These are phyloP conservation scores for Aspergillus incahuasiensis DNA, from an alignment of 495 filamentous ascomycete species.

Conservation along the genomic window DNA sequence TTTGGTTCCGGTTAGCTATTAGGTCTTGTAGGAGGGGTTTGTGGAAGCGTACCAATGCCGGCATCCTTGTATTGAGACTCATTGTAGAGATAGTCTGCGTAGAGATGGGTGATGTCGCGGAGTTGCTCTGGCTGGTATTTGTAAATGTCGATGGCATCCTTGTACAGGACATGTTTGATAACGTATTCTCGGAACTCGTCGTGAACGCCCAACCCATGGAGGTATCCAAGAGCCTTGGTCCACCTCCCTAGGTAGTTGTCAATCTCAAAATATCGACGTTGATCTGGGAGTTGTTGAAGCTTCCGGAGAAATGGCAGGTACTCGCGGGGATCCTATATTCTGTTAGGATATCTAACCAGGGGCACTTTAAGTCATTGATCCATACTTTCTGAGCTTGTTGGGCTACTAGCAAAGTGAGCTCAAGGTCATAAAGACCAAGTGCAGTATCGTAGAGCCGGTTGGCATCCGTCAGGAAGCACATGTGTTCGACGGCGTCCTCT, in stretches of 20 bases:
- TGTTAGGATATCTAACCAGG: conserved; percentile 13
- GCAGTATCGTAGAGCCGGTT: conserved; percentile 90
- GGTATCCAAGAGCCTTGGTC: conserved; percentile 70
- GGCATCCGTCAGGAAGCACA: conserved; percentile 92
- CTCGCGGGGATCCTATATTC: conserved; percentile 71
- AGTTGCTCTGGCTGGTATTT: conserved; percentile 65
- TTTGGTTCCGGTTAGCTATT: conserved; percentile 28
- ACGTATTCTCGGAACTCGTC: conserved; percentile 73
- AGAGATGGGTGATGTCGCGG: conserved; percentile 63
- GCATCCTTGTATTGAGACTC: conserved; percentile 77
- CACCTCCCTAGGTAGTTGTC: conserved; percentile 78
- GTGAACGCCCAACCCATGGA: conserved; percentile 63
- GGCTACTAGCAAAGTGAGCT: conserved; percentile 82
- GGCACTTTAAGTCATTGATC: too few relatives aligned
- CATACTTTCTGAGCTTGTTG: conserved; percentile 85
- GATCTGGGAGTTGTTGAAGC: conserved; percentile 64
- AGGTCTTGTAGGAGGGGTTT: not conserved
- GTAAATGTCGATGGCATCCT: conserved; percentile 72
- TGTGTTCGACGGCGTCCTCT: conserved; percentile 86
- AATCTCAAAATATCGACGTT: conserved; percentile 73
- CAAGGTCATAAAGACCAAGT: conserved; percentile 84
- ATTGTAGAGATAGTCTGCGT: conserved; percentile 71
- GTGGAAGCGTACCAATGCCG: conserved; percentile 54
- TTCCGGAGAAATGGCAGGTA: conserved; percentile 92
- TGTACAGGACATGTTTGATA: conserved; percentile 74